These are phyloP conservation scores for Leccinum sublutescens DNA, from an alignment of 768 basidiomycete species.

Conservation along the genomic window DNA sequence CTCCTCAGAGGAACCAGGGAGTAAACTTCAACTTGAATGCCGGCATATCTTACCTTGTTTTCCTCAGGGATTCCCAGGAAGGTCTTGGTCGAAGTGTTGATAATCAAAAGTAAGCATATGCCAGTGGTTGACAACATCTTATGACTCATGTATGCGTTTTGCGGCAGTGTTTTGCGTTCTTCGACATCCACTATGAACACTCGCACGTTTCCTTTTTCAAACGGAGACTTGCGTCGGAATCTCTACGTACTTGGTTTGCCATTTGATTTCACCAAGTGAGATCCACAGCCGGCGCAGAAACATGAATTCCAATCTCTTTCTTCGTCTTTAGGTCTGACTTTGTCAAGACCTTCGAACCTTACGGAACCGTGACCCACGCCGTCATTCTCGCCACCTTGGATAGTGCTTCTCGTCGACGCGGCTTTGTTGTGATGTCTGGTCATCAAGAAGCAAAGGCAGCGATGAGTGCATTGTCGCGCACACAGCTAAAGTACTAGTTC, in stretches of 20 bases:
- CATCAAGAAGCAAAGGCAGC: conserved; percentile 70
- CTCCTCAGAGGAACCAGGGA: conserved; percentile 11
- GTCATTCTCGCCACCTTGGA: conserved; percentile 85
- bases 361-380: conserved; percentile 68
- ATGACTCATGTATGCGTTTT: conserved; percentile 21
- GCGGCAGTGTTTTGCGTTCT: conserved; percentile 39
- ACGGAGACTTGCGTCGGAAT: conserved; percentile 60
- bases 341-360: conserved; percentile 55
- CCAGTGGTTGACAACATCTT: not conserved
- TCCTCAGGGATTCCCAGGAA: conserved; percentile 11
- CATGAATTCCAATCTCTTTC: not conserved
- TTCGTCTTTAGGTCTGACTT: conserved; percentile 48
- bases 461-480: conserved; percentile 65
- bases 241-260: conserved; percentile 84
- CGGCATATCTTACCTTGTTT: conserved; percentile 9
- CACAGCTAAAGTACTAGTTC: conserved; percentile 59
- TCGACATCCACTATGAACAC: not conserved
- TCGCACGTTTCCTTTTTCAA: conserved; percentile 19
- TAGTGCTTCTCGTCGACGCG: conserved; percentile 78
- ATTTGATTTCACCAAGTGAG: conserved; percentile 76
- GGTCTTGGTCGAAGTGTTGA: conserved; percentile 52
- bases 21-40: not conserved
- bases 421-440: conserved; percentile 78
- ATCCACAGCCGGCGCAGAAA: not conserved
- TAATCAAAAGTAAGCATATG: conserved; percentile 48